Base-by-base conservation (phyloP, 164 flowering plant species). In the Vitis rotundifolia region DNA sequence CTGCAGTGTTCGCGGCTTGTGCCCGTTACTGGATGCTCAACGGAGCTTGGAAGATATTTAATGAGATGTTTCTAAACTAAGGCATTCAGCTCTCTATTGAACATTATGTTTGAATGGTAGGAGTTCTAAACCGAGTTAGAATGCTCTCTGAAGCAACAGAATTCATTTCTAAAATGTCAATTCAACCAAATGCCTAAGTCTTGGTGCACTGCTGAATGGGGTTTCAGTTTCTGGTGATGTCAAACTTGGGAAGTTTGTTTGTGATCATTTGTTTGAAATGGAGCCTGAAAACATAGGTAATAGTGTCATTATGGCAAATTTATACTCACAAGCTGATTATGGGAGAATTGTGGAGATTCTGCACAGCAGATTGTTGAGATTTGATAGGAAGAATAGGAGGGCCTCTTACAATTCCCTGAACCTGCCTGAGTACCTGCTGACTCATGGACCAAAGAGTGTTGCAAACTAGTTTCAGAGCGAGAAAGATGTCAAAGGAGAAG, bases 81-180 rank as follows among this genome's bases (percentile, higher is more conserved):
- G 84, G 88, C 19, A 78, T 92, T 66, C 66, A 74, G 29, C 95
- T 97, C 16, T 64, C 71, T 29, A 68, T 75, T 5, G 93, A 92
- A 82, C 97, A 92, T 64, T 87, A 88, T 86, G 93, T 97, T 70
- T 94, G 98, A 79, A 80, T 91, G 81, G 93, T 86, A 15, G 91
- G 82, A 50, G 93, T 79, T 68, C 78, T 92, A 49, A 82, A 87
- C 74, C 87, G 91, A 50, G 97, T 92, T 0, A 89, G 90, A 52
- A 86, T 70, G 83, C 87, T 89, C 64, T 66, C 82, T 48, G 97
- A 89, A 79, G 97, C 93, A 11, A 69, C 63, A 3, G 77, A 87
- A 3, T 85, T 91, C 59, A 73, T 94, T 15, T 77, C 79, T 59
- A 77, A 78, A 71, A 86, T 89, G 93, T 91, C 91, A n/a, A 64